phyloP scores from a whole-genome alignment of 1,139 yeast species.

The Candida tetrigidarum region DNA sequence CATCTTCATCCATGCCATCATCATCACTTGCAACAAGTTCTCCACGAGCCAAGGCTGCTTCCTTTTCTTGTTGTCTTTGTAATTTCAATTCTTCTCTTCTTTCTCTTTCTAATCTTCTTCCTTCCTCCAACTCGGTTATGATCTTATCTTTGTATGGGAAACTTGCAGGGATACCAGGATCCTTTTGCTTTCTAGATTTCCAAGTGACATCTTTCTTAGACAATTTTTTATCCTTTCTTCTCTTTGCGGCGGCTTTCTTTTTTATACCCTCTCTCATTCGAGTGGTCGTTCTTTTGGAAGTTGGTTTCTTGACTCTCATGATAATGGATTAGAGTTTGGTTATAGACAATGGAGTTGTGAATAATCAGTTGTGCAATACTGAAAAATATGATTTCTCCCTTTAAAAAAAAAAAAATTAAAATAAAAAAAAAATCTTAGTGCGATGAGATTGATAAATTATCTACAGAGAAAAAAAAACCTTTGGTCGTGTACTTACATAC shows the following conservation, averaged over 20 bases:
- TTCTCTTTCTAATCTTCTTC: constrained; percentile 65
- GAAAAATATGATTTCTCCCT: not conserved
- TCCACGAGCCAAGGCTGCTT: constrained; percentile 51
- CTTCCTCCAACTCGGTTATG: constrained; percentile 77
- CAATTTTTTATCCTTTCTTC: constrained; percentile 78
- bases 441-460: constrained; percentile 1
- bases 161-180: constrained; percentile 92
- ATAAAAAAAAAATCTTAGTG: not conserved
- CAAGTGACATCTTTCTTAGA: constrained; percentile 93
- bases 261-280: constrained; percentile 95
- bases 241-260: constrained; percentile 93
- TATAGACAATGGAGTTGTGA: not conserved
- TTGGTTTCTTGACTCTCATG: constrained; percentile 66
- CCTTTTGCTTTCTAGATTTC: constrained; percentile 83
- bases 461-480: not conserved
- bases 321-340: not conserved
- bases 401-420: not conserved
- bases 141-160: constrained; percentile 93
- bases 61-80: constrained; percentile 50
- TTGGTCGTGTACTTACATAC: not conserved
- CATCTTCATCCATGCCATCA: constrained; percentile 41
- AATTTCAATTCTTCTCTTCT: constrained; percentile 55
- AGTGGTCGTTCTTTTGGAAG: constrained; percentile 85
- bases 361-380: too few species aligned
- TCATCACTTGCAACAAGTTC: constrained; percentile 41